A percentile compares a stretch with the other conserved stretches of the same genome.
These are phyloP conservation scores for Fusarium verticillioides DNA, from an alignment of 2,329 filamentous ascomycete species.

Conservation along the genomic window DNA sequence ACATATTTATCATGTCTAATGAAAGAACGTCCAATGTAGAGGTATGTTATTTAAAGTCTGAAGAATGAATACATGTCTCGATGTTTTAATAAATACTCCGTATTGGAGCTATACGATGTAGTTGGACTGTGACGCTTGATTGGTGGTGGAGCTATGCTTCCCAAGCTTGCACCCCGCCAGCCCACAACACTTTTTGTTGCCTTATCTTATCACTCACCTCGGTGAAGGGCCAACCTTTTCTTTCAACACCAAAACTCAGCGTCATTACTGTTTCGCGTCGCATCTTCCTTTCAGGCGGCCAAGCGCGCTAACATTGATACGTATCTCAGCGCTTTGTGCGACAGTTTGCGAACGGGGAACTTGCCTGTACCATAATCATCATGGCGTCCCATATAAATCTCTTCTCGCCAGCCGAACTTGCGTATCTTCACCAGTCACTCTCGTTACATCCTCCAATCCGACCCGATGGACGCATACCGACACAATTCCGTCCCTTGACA, in stretches of 20 bases:
- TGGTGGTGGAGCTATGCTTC: constrained; percentile 12
- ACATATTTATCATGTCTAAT: not conserved
- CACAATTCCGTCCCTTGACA: constrained; percentile 88
- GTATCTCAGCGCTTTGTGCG: not conserved
- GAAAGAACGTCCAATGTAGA: not conserved
- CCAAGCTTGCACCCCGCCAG: constrained; percentile 38
- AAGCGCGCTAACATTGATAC: not conserved
- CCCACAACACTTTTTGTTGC: constrained; percentile 38
- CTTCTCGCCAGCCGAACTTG: constrained; percentile 94
- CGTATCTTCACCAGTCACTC: constrained; percentile 92
- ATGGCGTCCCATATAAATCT: constrained; percentile 78
- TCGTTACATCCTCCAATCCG: constrained; percentile 84
- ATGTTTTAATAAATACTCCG: not conserved
- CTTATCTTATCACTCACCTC: constrained; percentile 52
- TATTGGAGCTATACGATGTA: not conserved
- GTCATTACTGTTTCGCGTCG: constrained; percentile 14
- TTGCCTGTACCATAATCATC: not conserved
- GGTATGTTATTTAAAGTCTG: not conserved
- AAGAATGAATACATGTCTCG: not conserved
- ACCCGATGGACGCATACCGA: constrained; percentile 83
- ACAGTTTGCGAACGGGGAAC: not conserved
- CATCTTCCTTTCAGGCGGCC: not conserved
- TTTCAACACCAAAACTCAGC: constrained; percentile 32
- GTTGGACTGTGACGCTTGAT: constrained; percentile 2
- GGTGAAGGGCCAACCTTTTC: constrained; percentile 44